A percentile compares a stretch with the other conserved stretches of the same genome.
Conservation (phyloP, 1,284 basidiomycete genomes). For the Pseudozyma sp. region DNA sequence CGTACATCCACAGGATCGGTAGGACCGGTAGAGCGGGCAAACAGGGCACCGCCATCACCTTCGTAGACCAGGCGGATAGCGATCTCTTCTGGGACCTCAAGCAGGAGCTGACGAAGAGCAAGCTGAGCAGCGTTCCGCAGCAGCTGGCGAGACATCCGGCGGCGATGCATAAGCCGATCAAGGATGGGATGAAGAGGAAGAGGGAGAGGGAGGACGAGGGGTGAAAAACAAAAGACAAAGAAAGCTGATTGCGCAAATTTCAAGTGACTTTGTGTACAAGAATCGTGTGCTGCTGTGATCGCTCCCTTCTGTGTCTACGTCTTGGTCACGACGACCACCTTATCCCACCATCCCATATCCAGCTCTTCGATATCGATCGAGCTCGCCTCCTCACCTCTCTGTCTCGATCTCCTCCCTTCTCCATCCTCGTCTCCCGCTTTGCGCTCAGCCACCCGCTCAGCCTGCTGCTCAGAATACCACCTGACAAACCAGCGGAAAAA, state of each 20-base stretch:
- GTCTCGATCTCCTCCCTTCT: neutral
- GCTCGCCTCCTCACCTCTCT: neutral
- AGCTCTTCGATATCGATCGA: conserved; percentile 17
- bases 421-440: neutral
- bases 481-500: conserved; percentile 37
- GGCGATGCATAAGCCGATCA: conserved; percentile 47
- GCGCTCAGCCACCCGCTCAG: neutral
- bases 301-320: neutral
- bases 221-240: no score
- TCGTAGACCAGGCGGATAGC: conserved; percentile 93
- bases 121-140: conserved; percentile 51
- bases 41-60: conserved; percentile 89
- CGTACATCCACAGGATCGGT: conserved; percentile 97
- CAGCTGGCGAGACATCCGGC: conserved; percentile 63
- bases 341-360: conserved; percentile 43
- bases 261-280: neutral
- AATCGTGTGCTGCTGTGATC: neutral
- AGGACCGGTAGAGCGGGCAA: conserved; percentile 97
- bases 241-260: no score
- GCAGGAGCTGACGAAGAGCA: conserved; percentile 59
- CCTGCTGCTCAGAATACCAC: conserved; percentile 41
- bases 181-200: conserved; percentile 35
- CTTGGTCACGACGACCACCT: conserved; percentile 19
- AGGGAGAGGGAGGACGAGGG: conserved; percentile 45
- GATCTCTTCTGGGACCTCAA: conserved; percentile 79